Conservation (phyloP, 129 eudicot genomes). For the Centaurea solstitialis region DNA sequence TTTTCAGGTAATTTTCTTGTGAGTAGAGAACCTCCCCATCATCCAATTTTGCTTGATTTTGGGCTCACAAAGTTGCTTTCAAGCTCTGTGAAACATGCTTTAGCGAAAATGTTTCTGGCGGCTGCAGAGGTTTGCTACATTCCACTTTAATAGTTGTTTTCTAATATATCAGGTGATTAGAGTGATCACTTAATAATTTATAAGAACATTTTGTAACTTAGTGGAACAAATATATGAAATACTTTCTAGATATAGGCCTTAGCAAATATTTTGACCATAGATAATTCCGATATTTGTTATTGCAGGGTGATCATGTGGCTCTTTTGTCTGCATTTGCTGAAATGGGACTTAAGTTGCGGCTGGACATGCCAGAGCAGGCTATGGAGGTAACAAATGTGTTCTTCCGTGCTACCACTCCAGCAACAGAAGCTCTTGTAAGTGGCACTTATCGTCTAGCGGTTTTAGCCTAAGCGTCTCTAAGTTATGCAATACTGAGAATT, state of each 20-base stretch:
- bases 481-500: constrained; percentile 11
- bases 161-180: not conserved
- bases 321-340: constrained; percentile 94
- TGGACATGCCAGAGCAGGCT: constrained; percentile 96
- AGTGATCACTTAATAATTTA: not conserved
- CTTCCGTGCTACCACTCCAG: constrained; percentile 82
- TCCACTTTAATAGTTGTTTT: constrained; percentile 5
- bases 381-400: constrained; percentile 87
- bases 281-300: constrained; percentile 11
- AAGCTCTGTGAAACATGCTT: constrained; percentile 76
- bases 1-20: constrained; percentile 92
- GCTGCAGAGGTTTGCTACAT: constrained; percentile 84
- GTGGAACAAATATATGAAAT: not conserved
- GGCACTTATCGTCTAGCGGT: not conserved
- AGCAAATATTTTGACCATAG: not conserved
- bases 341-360: constrained; percentile 93
- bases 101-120: constrained; percentile 97
- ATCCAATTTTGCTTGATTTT: constrained; percentile 92
- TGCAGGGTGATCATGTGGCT: constrained; percentile 98
- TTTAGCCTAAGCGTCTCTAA: not conserved
- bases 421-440: constrained; percentile 85
- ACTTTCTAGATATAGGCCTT: not conserved
- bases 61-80: constrained; percentile 92
- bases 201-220: not conserved
- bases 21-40: constrained; percentile 95